Evolutionary conservation across 805 yeast species (phyloP).

Genomic region (Candida ortonii): DNA sequence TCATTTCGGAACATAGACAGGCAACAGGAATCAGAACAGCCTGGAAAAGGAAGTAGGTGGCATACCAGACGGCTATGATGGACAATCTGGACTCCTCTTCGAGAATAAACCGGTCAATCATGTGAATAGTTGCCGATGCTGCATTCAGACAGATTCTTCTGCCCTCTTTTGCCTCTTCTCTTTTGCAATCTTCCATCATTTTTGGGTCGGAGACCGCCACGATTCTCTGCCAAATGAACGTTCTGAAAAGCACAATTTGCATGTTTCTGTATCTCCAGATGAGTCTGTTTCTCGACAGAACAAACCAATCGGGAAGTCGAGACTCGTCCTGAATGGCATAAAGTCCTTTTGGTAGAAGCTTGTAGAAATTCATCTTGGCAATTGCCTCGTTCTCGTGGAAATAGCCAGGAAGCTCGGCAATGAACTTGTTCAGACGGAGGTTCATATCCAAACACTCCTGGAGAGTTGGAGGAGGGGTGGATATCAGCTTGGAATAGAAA

Average conservation of each 20-base stretch:
- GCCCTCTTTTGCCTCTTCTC: constrained; percentile 47
- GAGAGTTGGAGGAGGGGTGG: constrained; percentile 47
- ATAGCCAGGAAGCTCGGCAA: constrained; percentile 43
- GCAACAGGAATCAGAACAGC: constrained; percentile 59
- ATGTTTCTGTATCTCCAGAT: constrained; percentile 59
- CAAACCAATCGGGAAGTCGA: constrained; percentile 48
- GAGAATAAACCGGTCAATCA: constrained; percentile 41
- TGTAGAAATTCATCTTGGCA: constrained; percentile 25
- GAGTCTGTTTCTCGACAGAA: constrained; percentile 49
- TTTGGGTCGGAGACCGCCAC: constrained; percentile 36
- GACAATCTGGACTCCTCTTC: constrained; percentile 28
- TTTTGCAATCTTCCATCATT: constrained; percentile 31
- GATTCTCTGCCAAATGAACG: constrained; percentile 54
- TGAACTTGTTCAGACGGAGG: constrained; percentile 39
- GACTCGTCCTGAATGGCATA: constrained; percentile 17
- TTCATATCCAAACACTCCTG: constrained; percentile 51
- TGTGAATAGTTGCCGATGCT: constrained; percentile 50
- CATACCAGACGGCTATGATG: constrained; percentile 59
- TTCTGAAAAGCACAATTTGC: constrained; percentile 52
- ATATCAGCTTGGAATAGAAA: constrained; percentile 45
- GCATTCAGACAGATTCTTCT: constrained; percentile 48
- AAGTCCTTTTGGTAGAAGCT: constrained; percentile 20
- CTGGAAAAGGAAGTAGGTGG: constrained; percentile 61
- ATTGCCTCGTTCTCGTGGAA: constrained; percentile 41
- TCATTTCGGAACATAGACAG: constrained; percentile 50